These are phyloP conservation scores for Hirschfeldia incana DNA, from an alignment of 345 rosid species.

Conservation along the genomic window DNA sequence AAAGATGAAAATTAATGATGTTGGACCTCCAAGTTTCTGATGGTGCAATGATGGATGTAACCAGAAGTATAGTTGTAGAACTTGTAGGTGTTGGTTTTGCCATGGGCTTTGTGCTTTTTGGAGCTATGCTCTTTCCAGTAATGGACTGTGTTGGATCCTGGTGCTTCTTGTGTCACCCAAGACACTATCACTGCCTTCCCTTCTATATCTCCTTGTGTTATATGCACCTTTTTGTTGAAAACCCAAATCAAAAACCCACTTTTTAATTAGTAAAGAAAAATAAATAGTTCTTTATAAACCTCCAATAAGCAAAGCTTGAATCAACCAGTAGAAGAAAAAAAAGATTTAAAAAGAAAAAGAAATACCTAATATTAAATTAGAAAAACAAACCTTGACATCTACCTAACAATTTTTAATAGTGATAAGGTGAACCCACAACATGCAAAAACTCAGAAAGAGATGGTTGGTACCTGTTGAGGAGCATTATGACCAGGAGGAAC, in stretches of 20 bases:
- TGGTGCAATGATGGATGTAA: slow-evolving; percentile 77
- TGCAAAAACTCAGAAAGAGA: background rate
- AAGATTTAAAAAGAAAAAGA: slow-evolving; percentile 3
- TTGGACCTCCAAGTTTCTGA: slow-evolving; percentile 64
- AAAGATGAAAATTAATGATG: background rate
- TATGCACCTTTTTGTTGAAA: slow-evolving; percentile 50
- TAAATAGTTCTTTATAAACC: background rate
- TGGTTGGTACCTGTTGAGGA: slow-evolving; percentile 70
- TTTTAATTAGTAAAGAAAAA: background rate
- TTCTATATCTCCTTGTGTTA: slow-evolving; percentile 89
- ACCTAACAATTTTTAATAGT: slow-evolving; percentile 17
- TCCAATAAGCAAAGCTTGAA: slow-evolving; percentile 11
- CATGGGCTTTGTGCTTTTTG: slow-evolving; percentile 48
- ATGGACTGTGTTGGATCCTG: slow-evolving; percentile 60
- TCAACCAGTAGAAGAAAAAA: background rate
- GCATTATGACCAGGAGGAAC: slow-evolving; percentile 82
- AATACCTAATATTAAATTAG: background rate
- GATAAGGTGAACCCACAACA: slow-evolving; percentile 13
- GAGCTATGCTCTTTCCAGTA: slow-evolving; percentile 65
- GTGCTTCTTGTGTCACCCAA: slow-evolving; percentile 77
- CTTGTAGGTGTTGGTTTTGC: slow-evolving; percentile 53
- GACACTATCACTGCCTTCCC: slow-evolving; percentile 85
- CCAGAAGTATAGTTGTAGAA: slow-evolving; percentile 75
- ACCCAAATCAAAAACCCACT: background rate
- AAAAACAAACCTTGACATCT: slow-evolving; percentile 14